These are phyloP conservation scores for Penicillium steckii DNA, from an alignment of 495 filamentous ascomycete species.

Conservation along the genomic window DNA sequence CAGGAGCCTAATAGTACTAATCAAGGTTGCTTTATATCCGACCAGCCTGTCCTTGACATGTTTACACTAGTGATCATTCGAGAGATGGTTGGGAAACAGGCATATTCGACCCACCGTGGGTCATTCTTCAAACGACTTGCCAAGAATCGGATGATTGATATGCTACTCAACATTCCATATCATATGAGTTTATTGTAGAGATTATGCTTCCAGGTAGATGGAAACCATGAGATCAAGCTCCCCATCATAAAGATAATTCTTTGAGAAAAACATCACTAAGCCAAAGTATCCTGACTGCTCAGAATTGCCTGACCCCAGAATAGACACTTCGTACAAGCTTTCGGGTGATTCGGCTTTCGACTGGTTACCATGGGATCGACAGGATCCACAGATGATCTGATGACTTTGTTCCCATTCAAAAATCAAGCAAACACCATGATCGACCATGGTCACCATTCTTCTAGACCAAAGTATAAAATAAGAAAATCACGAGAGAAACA, in stretches of 20 bases:
- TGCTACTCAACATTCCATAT: too few relatives aligned
- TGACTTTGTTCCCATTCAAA: not conserved
- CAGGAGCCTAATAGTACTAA: too few relatives aligned
- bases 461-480: not conserved
- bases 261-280: too few relatives aligned
- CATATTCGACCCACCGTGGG: not conserved
- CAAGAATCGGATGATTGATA: too few relatives aligned
- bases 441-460: not conserved
- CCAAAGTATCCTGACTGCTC: not conserved
- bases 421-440: not conserved
- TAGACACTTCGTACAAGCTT: slow-evolving; percentile 2
- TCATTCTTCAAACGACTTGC: not conserved
- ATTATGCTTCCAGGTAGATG: too few relatives aligned
- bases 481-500: not conserved
- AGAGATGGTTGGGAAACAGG: not conserved
- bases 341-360: not conserved
- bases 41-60: too few relatives aligned
- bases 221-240: too few relatives aligned
- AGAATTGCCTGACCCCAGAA: not conserved
- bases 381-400: not conserved
- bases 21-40: too few relatives aligned
- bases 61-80: too few relatives aligned
- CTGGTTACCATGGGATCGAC: not conserved
- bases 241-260: too few relatives aligned
- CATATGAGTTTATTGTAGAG: too few relatives aligned